A percentile compares a stretch with the other conserved stretches of the same genome.
Conservation (phyloP, 106 monocot genomes). For the Narthecium ossifragum region DNA sequence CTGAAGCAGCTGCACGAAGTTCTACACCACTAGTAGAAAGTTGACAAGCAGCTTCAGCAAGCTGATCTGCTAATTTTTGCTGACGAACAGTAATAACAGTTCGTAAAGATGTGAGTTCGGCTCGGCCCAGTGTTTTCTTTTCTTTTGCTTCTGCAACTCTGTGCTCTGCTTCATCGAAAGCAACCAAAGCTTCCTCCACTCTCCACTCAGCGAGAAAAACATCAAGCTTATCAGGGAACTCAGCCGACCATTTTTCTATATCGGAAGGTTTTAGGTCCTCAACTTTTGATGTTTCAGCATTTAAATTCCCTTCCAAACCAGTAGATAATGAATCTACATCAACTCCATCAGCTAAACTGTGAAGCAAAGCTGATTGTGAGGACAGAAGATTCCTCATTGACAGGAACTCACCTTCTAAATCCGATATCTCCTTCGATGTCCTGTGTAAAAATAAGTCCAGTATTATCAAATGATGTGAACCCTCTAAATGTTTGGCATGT, state of each 20-base stretch:
- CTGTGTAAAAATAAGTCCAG: too few relatives aligned
- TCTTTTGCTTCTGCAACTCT: conserved; percentile 56
- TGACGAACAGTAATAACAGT: conserved; percentile 46
- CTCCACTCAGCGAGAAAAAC: conserved; percentile 93
- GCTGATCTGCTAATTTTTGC: conserved; percentile 74
- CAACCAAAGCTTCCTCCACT: conserved; percentile 90
- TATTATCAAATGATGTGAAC: too few relatives aligned
- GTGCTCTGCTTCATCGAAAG: conserved; percentile 81
- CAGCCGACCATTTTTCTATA: conserved; percentile 69
- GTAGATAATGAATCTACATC: conserved; percentile 58
- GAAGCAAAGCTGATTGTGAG: conserved; percentile 82
- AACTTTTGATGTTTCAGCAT: conserved; percentile 31
- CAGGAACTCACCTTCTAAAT: conserved; percentile 91
- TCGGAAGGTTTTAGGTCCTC: conserved; percentile 82
- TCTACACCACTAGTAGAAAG: conserved; percentile 91
- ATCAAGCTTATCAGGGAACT: conserved; percentile 86
- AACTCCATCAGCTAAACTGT: conserved; percentile 85
- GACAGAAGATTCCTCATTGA: conserved; percentile 84
- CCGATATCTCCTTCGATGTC: conserved; percentile 96
- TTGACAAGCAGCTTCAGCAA: conserved; percentile 93
- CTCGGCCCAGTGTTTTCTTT: conserved; percentile 25
- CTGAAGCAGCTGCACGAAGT: conserved; percentile 79
- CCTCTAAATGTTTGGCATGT: too few relatives aligned
- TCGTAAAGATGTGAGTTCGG: conserved; percentile 25
- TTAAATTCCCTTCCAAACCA: conserved; percentile 32